phyloP scores from a whole-genome alignment of 805 yeast genomes.

The Saturnispora mendoncae region DNA sequence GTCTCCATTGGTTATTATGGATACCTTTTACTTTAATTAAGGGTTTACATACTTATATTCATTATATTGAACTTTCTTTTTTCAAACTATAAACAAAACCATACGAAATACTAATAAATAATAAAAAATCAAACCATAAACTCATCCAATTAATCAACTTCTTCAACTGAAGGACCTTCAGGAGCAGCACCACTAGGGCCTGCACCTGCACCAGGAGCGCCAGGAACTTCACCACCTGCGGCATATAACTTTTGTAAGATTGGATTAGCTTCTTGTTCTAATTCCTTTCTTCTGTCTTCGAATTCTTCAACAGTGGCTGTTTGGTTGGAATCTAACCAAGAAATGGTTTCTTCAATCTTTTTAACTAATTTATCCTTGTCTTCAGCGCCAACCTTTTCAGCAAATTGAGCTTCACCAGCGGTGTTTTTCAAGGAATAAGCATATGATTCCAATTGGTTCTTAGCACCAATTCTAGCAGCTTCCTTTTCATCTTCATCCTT shows the following conservation, averaged over 20 bases:
- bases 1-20: constrained; percentile 59
- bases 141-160: constrained; percentile 48
- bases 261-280: constrained; percentile 92
- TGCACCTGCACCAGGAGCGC: constrained; percentile 37
- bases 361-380: constrained; percentile 52
- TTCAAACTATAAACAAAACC: constrained; percentile 2
- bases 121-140: neutral
- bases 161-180: constrained; percentile 69
- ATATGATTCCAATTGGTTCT: constrained; percentile 98
- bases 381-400: constrained; percentile 33
- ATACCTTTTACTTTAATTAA: constrained; percentile 19
- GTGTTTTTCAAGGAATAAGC: constrained; percentile 91
- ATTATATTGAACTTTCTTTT: too few relatives aligned
- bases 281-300: constrained; percentile 90
- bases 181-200: constrained; percentile 24
- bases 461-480: constrained; percentile 98
- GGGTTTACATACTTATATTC: neutral
- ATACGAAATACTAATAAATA: neutral
- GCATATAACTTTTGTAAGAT: constrained; percentile 95
- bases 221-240: constrained; percentile 78
- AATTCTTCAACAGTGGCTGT: constrained; percentile 90
- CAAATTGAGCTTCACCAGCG: constrained; percentile 89
- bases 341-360: constrained; percentile 69
- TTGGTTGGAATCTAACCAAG: constrained; percentile 91
- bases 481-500: constrained; percentile 94